Conservation (phyloP, 345 rosid genomes). For the Eucalyptus paniculata region DNA sequence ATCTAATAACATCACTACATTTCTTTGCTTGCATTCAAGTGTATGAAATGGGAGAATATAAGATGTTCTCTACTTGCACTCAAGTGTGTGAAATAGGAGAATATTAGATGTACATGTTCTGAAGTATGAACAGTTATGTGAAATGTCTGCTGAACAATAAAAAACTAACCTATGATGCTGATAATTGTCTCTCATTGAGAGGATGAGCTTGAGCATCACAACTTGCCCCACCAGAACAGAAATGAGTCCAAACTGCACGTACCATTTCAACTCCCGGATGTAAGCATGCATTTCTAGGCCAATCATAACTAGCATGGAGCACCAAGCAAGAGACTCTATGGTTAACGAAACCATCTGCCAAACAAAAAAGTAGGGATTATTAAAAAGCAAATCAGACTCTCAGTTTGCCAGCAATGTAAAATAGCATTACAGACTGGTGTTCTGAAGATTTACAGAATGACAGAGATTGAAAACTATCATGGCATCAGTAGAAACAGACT, state of each 20-base stretch:
- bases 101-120: neutral
- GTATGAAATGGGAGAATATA: neutral
- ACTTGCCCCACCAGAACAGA: constrained; percentile 80
- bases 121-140: neutral
- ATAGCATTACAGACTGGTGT: neutral
- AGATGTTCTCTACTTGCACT: neutral
- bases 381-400: neutral
- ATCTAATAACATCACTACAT: neutral
- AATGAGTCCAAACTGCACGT: constrained; percentile 63
- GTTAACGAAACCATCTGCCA: constrained; percentile 48
- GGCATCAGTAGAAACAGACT: neutral
- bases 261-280: constrained; percentile 68
- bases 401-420: neutral
- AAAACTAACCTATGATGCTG: constrained; percentile 21
- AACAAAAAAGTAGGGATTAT: neutral
- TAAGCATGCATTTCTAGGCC: constrained; percentile 62
- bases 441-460: neutral
- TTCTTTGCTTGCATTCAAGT: neutral
- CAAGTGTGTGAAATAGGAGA: neutral
- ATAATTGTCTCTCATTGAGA: constrained; percentile 33
- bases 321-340: constrained; percentile 74
- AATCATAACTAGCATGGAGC: constrained; percentile 60
- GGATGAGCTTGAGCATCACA: constrained; percentile 63
- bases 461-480: neutral
- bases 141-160: neutral